Base-by-base conservation (phyloP, 164 flowering plant genomes). In the Malania oleifera region DNA sequence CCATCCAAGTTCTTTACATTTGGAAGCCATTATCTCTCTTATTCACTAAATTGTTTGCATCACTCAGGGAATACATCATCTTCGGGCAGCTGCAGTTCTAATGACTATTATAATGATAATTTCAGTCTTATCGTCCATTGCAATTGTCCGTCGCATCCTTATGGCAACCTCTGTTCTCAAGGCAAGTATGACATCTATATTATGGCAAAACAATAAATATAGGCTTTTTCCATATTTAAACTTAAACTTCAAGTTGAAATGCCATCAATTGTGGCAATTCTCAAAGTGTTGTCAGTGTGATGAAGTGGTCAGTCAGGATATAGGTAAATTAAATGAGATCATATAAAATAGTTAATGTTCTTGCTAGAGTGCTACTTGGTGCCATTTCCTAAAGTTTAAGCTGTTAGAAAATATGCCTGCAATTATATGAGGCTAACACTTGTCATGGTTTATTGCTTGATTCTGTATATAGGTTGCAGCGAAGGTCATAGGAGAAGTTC, bases 151-250 rank as follows among this genome's bases (percentile, higher is more conserved):
- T 1, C 90, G 97, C 69, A 93, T 93, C 68, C 85, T 93, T 24
- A 83, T 88, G 91, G 99, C 91, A 47, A 85, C 97, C 63, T 93
- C 97, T 54, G 99, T 93, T 35, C 81, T 90, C 40, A 90, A 88
- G 95, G 99, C 67, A 79, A 77, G 87, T 69, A 47, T 22, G 2
- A 23, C 38, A 22, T 55, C 46, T 20, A 9, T n/a, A 13, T 10
- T 7, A 4, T 31, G 35, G 9, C 9, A 31, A 31, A 31, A 31
- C 35, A 31, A 31, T 31, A 31, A 31, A 31, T 31, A 9, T 31
- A 31, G 4, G 35, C 9, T 31, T 31, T 31, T 31, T 31, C 35
- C 6, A 24, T 15, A 2, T 47, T 10, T 18, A 19, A 11, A 12
- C 13, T 47, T 38, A 15, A 11, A 15, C 11, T 38, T 6, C 13